phyloP scores from a whole-genome alignment of 75 land plant genomes.

The Cryptomeria japonica region DNA sequence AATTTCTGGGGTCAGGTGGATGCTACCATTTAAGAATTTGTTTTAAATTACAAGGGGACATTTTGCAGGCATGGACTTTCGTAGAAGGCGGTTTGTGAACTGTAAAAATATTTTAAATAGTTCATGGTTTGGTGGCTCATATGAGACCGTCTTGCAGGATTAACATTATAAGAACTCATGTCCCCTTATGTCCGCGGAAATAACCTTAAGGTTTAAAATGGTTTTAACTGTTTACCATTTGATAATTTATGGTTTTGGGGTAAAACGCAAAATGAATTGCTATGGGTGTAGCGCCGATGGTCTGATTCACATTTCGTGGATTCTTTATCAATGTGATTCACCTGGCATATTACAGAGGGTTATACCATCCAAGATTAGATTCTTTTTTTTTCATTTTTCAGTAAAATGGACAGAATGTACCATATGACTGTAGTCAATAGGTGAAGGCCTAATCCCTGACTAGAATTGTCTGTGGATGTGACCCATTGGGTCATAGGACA shows the following conservation, averaged over 20 bases:
- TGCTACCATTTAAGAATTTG: not conserved
- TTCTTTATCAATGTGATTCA: not conserved
- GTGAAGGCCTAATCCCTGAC: not conserved
- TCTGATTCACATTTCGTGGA: not conserved
- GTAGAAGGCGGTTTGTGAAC: not conserved
- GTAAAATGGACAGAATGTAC: not conserved
- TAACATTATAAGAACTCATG: not conserved
- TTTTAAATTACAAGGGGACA: not conserved
- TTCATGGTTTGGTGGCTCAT: not conserved
- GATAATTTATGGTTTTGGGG: not conserved
- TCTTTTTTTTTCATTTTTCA: not conserved
- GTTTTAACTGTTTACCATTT: not conserved
- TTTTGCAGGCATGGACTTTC: constrained; percentile 5
- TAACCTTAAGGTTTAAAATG: not conserved
- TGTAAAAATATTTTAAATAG: not conserved
- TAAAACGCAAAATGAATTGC: not conserved
- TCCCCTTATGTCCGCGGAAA: not conserved
- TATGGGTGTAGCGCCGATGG: not conserved
- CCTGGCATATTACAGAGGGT: not conserved
- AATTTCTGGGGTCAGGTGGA: not conserved
- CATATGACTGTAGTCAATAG: not conserved
- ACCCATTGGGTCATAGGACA: not conserved
- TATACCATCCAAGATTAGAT: not conserved
- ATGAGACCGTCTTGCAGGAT: not conserved
- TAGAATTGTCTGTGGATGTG: not conserved